phyloP scores from a whole-genome alignment of 305 asterid species.

The Andrographis paniculata region DNA sequence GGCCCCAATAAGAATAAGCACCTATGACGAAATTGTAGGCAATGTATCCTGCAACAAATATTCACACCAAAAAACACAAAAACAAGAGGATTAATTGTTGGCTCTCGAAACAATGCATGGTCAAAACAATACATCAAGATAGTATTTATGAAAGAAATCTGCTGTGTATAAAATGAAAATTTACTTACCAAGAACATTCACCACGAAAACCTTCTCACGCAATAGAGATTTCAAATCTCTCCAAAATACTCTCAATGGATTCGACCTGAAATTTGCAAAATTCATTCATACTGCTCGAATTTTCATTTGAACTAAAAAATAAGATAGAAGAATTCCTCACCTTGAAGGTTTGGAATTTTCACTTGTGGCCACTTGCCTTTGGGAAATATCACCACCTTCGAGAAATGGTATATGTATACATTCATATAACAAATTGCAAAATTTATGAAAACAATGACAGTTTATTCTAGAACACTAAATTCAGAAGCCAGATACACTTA shows the following conservation, averaged over 20 bases:
- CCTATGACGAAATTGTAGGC: conserved; percentile 97
- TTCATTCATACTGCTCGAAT: background rate
- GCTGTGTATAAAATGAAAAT: conserved; percentile 11
- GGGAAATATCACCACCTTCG: conserved; percentile 32
- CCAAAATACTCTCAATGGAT: conserved; percentile 35
- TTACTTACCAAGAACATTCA: conserved; percentile 94
- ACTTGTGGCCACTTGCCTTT: conserved; percentile 25
- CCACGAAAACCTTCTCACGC: conserved; percentile 69
- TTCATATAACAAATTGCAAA: conserved; percentile 7
- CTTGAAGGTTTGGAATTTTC: conserved; percentile 33
- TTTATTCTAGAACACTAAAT: too few relatives aligned
- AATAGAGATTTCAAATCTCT: conserved; percentile 64
- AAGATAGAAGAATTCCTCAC: conserved; percentile 22
- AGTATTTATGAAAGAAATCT: conserved; percentile 1
- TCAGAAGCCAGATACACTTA: too few relatives aligned
- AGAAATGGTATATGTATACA: conserved; percentile 17
- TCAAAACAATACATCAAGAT: background rate
- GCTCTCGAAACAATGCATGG: background rate
- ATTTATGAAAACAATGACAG: too few relatives aligned
- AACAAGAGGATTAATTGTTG: too few relatives aligned
- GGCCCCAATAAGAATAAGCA: conserved; percentile 97
- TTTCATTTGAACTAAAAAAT: too few relatives aligned
- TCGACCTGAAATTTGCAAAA: conserved; percentile 33
- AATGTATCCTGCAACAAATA: conserved; percentile 59
- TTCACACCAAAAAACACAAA: too few relatives aligned